Evolutionary conservation across 768 basidiomycete species (phyloP), one percentile per base, ranked within the genome.

Genomic region (Rhizopogon sp.): DNA sequence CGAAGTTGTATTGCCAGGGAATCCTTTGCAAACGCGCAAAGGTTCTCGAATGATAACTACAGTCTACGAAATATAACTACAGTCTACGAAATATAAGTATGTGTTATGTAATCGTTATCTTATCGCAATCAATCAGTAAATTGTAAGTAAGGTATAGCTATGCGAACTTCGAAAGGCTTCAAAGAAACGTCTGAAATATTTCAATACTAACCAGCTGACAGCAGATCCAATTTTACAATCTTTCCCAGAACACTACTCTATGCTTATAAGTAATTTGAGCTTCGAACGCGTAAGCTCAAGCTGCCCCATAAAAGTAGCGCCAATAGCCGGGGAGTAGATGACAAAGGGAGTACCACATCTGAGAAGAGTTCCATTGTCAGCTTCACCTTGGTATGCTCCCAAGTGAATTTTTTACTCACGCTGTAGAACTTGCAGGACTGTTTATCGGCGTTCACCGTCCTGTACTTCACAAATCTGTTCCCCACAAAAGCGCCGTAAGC

Each of bases 381-480:
- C 17, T 54, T 13, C 33, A 29, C n/a, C 44, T 31, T 13, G 8
- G 35, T 11, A 22, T 9, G 5, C 7, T 20, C 33, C 11, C 8
- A 17, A 31, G 16, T 31, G 2, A 50, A 6, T 20, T 16, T 31
- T n/a, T 1, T 10, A 66, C 72, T 55, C 8, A 74, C 72, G 35
- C 74, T 74, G 29, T 74, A 74, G 50, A 62, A 65, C 29, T 69
- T 73, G 59, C 71, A 74, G 9, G 72, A 74, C n/a, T 57, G 59
- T 25, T 67, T 70, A 13, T 74, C 73, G 1, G 59, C 69, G 6
- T 58, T 58, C 4, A 68, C 57, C 1, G 68, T 67, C 5, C 59
- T 64, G 53, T 68, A 49, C 37, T 51, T 54, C 53, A 74, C 41
- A 55, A 74, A 74, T 5, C 72, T 62, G 1, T 54, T 57, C 3